A percentile compares a stretch with the other conserved stretches of the same genome.
These are phyloP conservation scores for Aspergillus transmontanensis DNA, from an alignment of 2,329 filamentous ascomycete species.

Conservation along the genomic window DNA sequence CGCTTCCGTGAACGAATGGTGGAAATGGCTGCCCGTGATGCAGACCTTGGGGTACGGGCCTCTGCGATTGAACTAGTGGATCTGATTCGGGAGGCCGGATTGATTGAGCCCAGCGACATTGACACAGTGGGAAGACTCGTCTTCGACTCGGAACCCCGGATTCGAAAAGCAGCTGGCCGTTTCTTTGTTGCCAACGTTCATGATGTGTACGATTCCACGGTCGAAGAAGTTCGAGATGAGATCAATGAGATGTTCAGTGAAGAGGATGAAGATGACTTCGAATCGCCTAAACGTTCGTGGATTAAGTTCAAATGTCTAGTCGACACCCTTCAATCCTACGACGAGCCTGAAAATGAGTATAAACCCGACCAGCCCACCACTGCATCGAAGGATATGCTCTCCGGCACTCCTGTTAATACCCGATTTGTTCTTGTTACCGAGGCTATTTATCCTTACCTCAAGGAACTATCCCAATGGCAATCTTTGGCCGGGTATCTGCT, in stretches of 20 bases:
- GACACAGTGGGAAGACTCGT: constrained; percentile 85
- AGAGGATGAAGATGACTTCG: constrained; percentile 71
- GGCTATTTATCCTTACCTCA: constrained; percentile 78
- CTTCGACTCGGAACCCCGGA: constrained; percentile 80
- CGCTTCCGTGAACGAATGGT: constrained; percentile 83
- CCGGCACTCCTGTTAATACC: constrained; percentile 70
- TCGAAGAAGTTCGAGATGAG: constrained; percentile 82
- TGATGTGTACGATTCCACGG: constrained; percentile 75
- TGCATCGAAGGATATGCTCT: constrained; percentile 46
- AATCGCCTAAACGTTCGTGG: constrained; percentile 79
- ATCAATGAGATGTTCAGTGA: constrained; percentile 75
- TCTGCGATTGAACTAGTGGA: constrained; percentile 81
- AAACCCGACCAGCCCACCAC: constrained; percentile 25
- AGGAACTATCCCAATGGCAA: constrained; percentile 84
- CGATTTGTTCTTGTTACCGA: constrained; percentile 85
- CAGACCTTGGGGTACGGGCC: constrained; percentile 78
- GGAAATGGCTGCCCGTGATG: constrained; percentile 87
- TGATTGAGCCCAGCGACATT: constrained; percentile 89
- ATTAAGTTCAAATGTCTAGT: constrained; percentile 88
- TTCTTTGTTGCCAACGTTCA: constrained; percentile 90
- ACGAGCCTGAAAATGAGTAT: constrained; percentile 59
- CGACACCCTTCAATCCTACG: constrained; percentile 80
- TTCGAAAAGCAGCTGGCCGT: constrained; percentile 83
- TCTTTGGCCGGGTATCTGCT: constrained; percentile 85
- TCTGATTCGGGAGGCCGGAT: constrained; percentile 76